A percentile compares a stretch with the other conserved stretches of the same genome.
These are phyloP conservation scores for Fusarium piperis DNA, from an alignment of 2,329 filamentous ascomycete species.

Conservation along the genomic window DNA sequence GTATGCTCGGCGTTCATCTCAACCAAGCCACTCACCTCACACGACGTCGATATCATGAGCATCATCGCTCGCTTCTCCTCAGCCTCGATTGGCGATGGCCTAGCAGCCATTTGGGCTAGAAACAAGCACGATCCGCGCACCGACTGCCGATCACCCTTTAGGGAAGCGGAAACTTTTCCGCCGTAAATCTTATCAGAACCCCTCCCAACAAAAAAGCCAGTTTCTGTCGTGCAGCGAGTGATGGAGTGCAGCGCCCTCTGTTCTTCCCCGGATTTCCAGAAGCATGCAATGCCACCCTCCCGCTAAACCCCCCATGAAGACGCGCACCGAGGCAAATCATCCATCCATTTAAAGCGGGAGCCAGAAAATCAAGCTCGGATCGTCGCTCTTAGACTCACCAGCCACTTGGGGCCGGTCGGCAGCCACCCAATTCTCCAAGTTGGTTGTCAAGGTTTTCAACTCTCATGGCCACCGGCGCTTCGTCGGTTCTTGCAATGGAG, in stretches of 20 bases:
- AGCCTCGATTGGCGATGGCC: constrained; percentile 10
- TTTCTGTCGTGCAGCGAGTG: neutral
- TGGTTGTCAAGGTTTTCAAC: constrained; percentile 1
- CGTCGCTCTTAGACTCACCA: constrained; percentile 17
- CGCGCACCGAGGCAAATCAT: constrained; percentile 30
- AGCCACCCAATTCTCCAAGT: constrained; percentile 20
- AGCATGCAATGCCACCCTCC: constrained; percentile 37
- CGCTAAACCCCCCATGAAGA: constrained; percentile 10
- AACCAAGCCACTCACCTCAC: neutral
- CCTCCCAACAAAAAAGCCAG: neutral
- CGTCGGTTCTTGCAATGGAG: constrained; percentile 10
- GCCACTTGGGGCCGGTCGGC: constrained; percentile 30
- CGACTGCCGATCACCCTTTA: constrained; percentile 25
- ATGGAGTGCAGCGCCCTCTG: neutral
- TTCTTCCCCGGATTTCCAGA: constrained; percentile 36
- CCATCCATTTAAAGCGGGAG: constrained; percentile 7
- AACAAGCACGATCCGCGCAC: constrained; percentile 22
- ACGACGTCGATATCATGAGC: neutral
- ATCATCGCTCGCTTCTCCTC: constrained; percentile 2
- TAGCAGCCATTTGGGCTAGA: neutral
- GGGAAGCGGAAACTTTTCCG: constrained; percentile 27
- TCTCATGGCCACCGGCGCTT: constrained; percentile 21
- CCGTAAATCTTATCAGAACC: constrained; percentile 7
- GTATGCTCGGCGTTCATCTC: neutral
- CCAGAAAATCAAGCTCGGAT: constrained; percentile 32